Evolutionary conservation across 1,139 yeast genomes (phyloP).

Genomic region (Kodamaea plutei): DNA sequence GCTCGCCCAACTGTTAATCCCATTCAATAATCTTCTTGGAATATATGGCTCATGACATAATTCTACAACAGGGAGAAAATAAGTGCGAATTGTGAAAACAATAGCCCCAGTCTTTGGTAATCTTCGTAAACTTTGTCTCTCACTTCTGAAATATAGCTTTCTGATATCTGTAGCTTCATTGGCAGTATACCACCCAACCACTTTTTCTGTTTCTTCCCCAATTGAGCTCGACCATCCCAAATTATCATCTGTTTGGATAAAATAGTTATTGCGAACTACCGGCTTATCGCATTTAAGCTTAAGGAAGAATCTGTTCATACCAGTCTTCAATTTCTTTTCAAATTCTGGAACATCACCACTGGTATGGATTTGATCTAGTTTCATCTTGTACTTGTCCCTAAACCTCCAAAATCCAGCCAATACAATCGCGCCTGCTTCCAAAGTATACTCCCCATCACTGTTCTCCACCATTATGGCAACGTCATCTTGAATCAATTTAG

Average conservation of each 20-base stretch:
- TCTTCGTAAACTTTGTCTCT: slow-evolving; percentile 65
- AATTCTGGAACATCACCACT: slow-evolving; percentile 66
- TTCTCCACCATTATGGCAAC: slow-evolving; percentile 62
- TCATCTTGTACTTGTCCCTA: slow-evolving; percentile 49
- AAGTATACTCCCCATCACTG: slow-evolving; percentile 49
- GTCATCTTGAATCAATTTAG: slow-evolving; percentile 63
- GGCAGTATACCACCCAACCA: slow-evolving; percentile 58
- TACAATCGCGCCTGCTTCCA: slow-evolving; percentile 58
- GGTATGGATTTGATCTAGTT: slow-evolving; percentile 56
- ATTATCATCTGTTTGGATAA: slow-evolving; percentile 58
- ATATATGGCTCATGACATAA: slow-evolving; percentile 55
- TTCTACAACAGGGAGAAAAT: slow-evolving; percentile 52
- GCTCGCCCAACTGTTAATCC: slow-evolving; percentile 53
- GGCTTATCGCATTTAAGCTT: slow-evolving; percentile 53
- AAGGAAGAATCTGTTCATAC: slow-evolving; percentile 63
- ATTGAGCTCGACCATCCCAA: slow-evolving; percentile 63
- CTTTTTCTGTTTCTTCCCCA: slow-evolving; percentile 50
- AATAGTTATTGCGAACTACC: slow-evolving; percentile 63
- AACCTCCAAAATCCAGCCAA: slow-evolving; percentile 67
- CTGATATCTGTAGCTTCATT: slow-evolving; percentile 40
- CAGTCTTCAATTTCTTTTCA: slow-evolving; percentile 50
- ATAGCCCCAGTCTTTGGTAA: slow-evolving; percentile 60
- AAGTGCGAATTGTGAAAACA: slow-evolving; percentile 60
- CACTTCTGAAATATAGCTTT: slow-evolving; percentile 56
- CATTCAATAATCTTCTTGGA: slow-evolving; percentile 56